A percentile compares a stretch with the other conserved stretches of the same genome.
phyloP scores from a whole-genome alignment of 2,329 filamentous ascomycete species.

The Nemania sp. region DNA sequence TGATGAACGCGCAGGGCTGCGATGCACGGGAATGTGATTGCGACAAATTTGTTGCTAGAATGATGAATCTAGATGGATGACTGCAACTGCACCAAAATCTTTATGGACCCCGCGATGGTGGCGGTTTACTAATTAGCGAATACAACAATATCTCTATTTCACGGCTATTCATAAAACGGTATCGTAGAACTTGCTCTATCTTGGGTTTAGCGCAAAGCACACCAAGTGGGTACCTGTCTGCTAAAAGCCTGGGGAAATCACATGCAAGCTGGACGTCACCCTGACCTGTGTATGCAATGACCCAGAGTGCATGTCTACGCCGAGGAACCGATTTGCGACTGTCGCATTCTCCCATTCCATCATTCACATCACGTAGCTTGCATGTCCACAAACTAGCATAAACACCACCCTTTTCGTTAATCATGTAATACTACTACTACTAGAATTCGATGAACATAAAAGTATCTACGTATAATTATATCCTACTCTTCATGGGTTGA shows the following conservation, averaged over 20 bases:
- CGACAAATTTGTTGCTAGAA: not conserved
- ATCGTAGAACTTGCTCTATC: not conserved
- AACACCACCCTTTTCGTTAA: slow-evolving; percentile 7
- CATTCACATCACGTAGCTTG: not conserved
- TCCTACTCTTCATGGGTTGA: slow-evolving; percentile 26
- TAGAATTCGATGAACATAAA: slow-evolving; percentile 14
- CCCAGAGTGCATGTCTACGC: slow-evolving; percentile 26
- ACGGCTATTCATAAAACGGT: not conserved
- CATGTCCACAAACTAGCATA: slow-evolving; percentile 5
- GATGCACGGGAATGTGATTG: not conserved
- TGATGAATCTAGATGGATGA: not conserved
- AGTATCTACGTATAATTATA: slow-evolving; percentile 3
- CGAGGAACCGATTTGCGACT: slow-evolving; percentile 28
- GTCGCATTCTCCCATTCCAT: slow-evolving; percentile 6
- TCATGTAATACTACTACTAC: slow-evolving; percentile 34
- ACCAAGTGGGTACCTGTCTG: not conserved
- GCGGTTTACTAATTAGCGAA: too few relatives aligned
- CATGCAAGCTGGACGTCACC: slow-evolving; percentile 38
- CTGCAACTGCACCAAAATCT: slow-evolving; percentile 23
- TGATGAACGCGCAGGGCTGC: not conserved
- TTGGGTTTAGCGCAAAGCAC: not conserved
- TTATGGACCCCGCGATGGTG: slow-evolving; percentile 17
- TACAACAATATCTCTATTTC: too few relatives aligned
- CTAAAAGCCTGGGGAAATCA: slow-evolving; percentile 29
- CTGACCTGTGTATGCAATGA: slow-evolving; percentile 15